Conservation (phyloP, 192 early-diverging fungal genomes). For the Linnemannia hyalina region DNA sequence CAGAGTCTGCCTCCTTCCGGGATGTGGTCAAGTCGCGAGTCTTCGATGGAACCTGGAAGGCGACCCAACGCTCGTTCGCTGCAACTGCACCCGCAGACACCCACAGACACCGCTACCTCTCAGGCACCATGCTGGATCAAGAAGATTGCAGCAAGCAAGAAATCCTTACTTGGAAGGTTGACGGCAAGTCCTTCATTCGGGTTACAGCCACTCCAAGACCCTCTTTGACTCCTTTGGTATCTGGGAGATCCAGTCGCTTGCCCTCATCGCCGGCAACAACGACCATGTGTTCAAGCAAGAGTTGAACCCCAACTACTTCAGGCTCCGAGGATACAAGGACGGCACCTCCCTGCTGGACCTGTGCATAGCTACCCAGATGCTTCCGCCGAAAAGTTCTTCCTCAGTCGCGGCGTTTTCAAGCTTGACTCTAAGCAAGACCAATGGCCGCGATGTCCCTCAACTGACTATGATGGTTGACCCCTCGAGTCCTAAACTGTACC, state of each 20-base stretch:
- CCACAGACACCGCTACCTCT: background rate
- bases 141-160: background rate
- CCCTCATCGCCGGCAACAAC: background rate
- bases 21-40: background rate
- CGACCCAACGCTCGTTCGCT: background rate
- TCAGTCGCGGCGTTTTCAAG: background rate
- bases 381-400: background rate
- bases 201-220: background rate
- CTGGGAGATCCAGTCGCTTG: background rate
- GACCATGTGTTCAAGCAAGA: background rate
- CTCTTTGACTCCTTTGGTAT: conserved; percentile 1
- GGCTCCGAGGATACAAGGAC: background rate
- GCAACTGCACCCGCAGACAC: background rate
- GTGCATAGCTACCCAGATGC: conserved; percentile 1
- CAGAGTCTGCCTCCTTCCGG: background rate
- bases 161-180: background rate
- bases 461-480: background rate
- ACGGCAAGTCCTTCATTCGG: background rate
- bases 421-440: background rate
- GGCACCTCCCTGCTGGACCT: background rate
- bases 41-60: background rate
- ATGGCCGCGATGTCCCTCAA: background rate
- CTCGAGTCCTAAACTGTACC: background rate
- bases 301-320: background rate
- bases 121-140: background rate